Evolutionary conservation across 345 rosid genomes (phyloP), one percentile per base, ranked within the genome.

Genomic region (Eucalyptus regnans): DNA sequence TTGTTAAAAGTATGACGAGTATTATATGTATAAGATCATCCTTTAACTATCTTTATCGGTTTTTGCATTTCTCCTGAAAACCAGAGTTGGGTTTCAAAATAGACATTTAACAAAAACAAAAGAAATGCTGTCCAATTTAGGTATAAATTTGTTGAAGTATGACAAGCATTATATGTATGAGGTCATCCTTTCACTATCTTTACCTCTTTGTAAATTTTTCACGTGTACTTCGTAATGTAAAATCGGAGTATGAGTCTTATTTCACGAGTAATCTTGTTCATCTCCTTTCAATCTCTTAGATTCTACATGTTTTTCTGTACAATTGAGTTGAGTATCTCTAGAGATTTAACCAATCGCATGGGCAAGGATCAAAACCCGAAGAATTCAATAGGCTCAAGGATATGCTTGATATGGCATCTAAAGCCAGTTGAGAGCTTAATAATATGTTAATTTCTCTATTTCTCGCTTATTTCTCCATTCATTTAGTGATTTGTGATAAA

Each of bases 401-500:
- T 9, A 37, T 37, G 81, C 81, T 71, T 37, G 46, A 37, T 13
- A 5, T 16, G 46, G 46, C 27, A 12, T 41, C 48, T 62, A 62
- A 62, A 12, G n/a, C 17, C 17, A 62, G 10, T 64, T 15, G 8
- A 64, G 20, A 13, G 4, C 37, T 14, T 64, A 31, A 12, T 64
- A 14, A n/a, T 64, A 13, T 6, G 37, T 64, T 12, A 14, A 3
- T 64, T 64, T 64, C 76, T 64, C 76, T 6, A 13, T 62, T 60
- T 64, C 71, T 64, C 18, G 9, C 33, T 64, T 64, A n/a, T n/a
- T 64, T 64, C 18, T 14, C 33, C 76, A 14, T 64, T n/a, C 17
- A n/a, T 64, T 1, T n/a, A 0, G 3, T 14, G 18, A 64, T 64
- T 13, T n/a, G 3, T n/a, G 76, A 14, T n/a, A 6, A 7, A 64